phyloP scores from a whole-genome alignment of 2,329 filamentous ascomycete genomes.

The Mycosphaerella sp. region DNA sequence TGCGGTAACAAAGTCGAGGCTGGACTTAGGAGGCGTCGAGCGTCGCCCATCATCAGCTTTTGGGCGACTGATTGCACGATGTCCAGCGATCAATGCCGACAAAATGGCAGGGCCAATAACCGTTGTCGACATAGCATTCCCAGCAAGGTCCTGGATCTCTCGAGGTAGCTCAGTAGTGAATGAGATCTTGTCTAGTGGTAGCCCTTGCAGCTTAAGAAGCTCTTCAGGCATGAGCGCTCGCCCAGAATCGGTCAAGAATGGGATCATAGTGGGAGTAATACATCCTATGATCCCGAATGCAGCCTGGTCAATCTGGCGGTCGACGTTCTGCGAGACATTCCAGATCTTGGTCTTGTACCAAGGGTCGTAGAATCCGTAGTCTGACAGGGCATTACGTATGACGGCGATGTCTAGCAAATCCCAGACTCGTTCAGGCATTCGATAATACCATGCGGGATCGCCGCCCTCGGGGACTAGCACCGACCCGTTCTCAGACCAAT shows the following conservation, averaged over 20 bases:
- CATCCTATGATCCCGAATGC: conserved; percentile 58
- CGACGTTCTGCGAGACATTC: conserved; percentile 68
- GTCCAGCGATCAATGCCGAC: conserved; percentile 49
- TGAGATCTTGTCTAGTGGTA: conserved; percentile 57
- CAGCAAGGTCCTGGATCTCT: conserved; percentile 63
- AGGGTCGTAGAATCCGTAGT: conserved; percentile 48
- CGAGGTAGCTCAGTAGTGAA: conserved; percentile 54
- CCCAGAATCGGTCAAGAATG: conserved; percentile 56
- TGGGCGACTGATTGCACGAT: neutral
- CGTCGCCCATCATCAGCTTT: neutral
- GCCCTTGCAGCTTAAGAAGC: conserved; percentile 59
- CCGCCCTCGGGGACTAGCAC: conserved; percentile 52
- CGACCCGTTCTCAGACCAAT: conserved; percentile 52
- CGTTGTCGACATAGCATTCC: conserved; percentile 73
- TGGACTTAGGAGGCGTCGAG: neutral
- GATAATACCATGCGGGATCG: conserved; percentile 46
- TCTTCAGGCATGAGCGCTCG: conserved; percentile 59
- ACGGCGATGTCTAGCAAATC: conserved; percentile 59
- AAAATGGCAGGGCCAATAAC: conserved; percentile 61
- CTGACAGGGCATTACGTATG: conserved; percentile 43
- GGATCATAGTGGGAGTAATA: conserved; percentile 59
- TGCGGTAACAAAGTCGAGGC: neutral
- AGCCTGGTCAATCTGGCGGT: conserved; percentile 48
- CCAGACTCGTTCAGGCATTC: conserved; percentile 54
- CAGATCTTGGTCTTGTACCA: conserved; percentile 52